Evolutionary conservation across 2,329 filamentous ascomycete genomes (phyloP), one percentile per base, ranked within the genome.

Genomic region (Aspergillus persii): DNA sequence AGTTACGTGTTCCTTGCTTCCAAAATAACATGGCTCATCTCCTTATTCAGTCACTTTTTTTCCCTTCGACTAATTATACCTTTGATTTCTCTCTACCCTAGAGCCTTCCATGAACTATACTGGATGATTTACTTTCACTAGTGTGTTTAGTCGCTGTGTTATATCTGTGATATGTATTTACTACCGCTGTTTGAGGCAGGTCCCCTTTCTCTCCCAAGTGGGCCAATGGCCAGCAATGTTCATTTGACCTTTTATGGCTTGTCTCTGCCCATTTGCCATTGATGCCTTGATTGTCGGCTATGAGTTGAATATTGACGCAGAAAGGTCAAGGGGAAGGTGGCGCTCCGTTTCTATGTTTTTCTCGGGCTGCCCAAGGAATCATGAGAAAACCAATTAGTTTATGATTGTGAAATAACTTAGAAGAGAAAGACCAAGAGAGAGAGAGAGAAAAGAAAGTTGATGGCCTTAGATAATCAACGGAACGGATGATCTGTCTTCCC

Each of bases 11-110:
- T 62, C 55, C 61, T 61, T 65, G 63, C 59, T 63, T 59, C 62
- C 60, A 51, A 65, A 62, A 64, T 65, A 66, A 67, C 57, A 61
- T 59, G 56, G 65, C 53, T 61, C 61, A 50, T 61, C 61, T 61
- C 52, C 18, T 23, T 23, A 23, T 23, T 23, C 18, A 23, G 18
- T 23, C 18, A 23, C 18, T 23, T 23, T 23, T 23, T 62, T 60
- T 66, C 56, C 56, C 54, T 58, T 60, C 66, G 23, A 23, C 44
- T 23, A 26, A 15, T 23, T 52, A 27, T 41, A 27, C 12, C 27
- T 44, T 54, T 53, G 27, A 8, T 33, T 6, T 27, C 31, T 47
- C 12, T 27, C 31, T 51, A 36, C 66, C 58, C 59, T 65, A 68
- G 61, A 65, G 50, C 54, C 54, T 55, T 30, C 44, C 46, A 59